These are phyloP conservation scores for Sechiopsis laciniata DNA, from an alignment of 306 rosid genomes.

Conservation along the genomic window DNA sequence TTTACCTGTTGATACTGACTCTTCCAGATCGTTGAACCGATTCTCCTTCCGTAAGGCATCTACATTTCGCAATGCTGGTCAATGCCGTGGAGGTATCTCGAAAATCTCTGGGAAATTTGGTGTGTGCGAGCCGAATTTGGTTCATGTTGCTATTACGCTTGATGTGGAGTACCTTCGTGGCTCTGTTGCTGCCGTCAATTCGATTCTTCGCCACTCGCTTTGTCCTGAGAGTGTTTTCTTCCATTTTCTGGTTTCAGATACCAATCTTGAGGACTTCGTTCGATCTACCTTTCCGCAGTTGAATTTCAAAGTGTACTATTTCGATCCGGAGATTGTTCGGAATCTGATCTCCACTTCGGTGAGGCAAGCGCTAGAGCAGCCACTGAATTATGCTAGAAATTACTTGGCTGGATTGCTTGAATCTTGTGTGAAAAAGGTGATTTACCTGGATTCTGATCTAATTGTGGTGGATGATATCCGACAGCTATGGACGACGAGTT, in stretches of 20 bases:
- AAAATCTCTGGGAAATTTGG: constrained; percentile 10
- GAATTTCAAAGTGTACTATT: constrained; percentile 51
- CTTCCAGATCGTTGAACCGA: constrained; percentile 21
- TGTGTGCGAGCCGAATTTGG: constrained; percentile 48
- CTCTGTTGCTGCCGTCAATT: constrained; percentile 70
- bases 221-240: constrained; percentile 78
- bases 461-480: constrained; percentile 66
- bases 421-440: constrained; percentile 57
- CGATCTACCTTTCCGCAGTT: constrained; percentile 51
- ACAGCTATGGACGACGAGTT: constrained; percentile 45
- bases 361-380: constrained; percentile 70
- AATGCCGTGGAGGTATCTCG: constrained; percentile 28
- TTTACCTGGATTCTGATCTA: constrained; percentile 83
- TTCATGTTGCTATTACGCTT: constrained; percentile 77
- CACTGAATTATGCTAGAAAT: constrained; percentile 83
- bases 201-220: constrained; percentile 61
- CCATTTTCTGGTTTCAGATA: constrained; percentile 74
- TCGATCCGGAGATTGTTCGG: constrained; percentile 40
- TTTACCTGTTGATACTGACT: constrained; percentile 20
- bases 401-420: constrained; percentile 76
- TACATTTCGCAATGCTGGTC: constrained; percentile 45
- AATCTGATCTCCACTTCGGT: constrained; percentile 73
- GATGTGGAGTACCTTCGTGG: constrained; percentile 76
- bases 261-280: constrained; percentile 37
- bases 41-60: constrained; percentile 43